Base-by-base conservation (phyloP, 139 green algal species). In the Coelastrella sp. region DNA sequence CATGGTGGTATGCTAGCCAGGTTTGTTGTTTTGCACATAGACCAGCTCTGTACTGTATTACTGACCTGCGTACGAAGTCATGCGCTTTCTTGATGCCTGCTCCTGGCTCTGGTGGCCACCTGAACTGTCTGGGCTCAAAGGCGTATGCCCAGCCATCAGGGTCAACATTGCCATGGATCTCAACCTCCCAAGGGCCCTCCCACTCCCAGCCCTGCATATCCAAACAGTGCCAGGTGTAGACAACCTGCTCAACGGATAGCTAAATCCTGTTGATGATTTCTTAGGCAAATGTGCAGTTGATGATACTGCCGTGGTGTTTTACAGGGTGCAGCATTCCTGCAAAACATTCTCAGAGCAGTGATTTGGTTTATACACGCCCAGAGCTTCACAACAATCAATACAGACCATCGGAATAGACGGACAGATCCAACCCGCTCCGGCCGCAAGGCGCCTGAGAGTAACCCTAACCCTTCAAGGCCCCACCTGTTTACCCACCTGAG, bases 131-230 rank as follows among this genome's bases (percentile, higher is more conserved):
- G 73, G 93, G 95, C 82, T 96, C 93, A 58, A 89, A 80, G 57
- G 20, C 93, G 87, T 96, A 97, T 11, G 75, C 60, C 95, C 96
- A 98, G 64, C 96, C 96, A 2, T 98, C 95, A 7, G 47, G 68
- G 85, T 98, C 96, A 5, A 94, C 93, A 61, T 93, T 65, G 6
- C 86, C 91, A 10, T 86, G 80, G 56, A 64, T 86, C 75, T 98
- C 96, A 19, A 97, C 71, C 71, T 94, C 83, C 96, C 96, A 98
- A 3, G 89, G 82, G 17, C 92, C 93, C 75, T 95, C 93, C 96
- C 96, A 98, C 91, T 96, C 91, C 96, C 96, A 98, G 14, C 95
- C 95, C 17, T 81, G 54, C 32, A 58, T 71, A 71, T 10, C 61
- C 61, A 71, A 0, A 71, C 61, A 10, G 61, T 71, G 61, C 61